Evolutionary conservation across 257 asterid genomes (phyloP), one percentile per base, ranked within the genome.

Genomic region (Scutellaria minor): DNA sequence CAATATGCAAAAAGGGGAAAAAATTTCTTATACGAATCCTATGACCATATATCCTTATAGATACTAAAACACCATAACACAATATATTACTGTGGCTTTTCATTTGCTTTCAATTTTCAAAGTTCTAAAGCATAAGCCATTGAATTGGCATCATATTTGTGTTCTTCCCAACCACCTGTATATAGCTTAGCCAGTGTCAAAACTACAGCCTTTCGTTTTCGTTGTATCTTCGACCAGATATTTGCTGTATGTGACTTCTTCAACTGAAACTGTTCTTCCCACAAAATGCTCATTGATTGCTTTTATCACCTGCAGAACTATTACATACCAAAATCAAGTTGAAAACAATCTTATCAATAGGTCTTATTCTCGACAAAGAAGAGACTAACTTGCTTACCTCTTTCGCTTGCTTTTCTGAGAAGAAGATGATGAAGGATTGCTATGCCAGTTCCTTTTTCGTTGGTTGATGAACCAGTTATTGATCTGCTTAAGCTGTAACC

Each of bases 371-470:
- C 7, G 20, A 35, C 9, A 53, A 56, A n/a, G n/a, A 12, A 51
- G 68, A 68, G 35, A 64, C 18, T 44, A 14, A 59, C 48, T 42
- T 62, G 31, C 1, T 35, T 39, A 83, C 85, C 61, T 78, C 79
- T 84, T 84, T 68, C 88, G 88, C 77, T 81, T 84, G 85, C 72
- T 80, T 70, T 84, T 84, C 59, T 60, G 75, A 4, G 88, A 18
- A 5, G 85, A 37, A 1, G 88, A 73, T n/a, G 88, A 72, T 0
- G 85, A 80, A 20, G 85, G 74, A 66, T 79, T 84, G 68, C 75
- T 84, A 75, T 84, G 84, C 88, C 88, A 84, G 48, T 84, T 84
- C 70, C 88, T 76, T 63, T 84, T 84, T n/a, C 88, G 37, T 70
- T 82, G 86, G 79, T 82, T 82, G 71, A 82, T 82, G 72, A 82